phyloP scores from a whole-genome alignment of 805 yeast species.

The Starmerella lactis-condensi region DNA sequence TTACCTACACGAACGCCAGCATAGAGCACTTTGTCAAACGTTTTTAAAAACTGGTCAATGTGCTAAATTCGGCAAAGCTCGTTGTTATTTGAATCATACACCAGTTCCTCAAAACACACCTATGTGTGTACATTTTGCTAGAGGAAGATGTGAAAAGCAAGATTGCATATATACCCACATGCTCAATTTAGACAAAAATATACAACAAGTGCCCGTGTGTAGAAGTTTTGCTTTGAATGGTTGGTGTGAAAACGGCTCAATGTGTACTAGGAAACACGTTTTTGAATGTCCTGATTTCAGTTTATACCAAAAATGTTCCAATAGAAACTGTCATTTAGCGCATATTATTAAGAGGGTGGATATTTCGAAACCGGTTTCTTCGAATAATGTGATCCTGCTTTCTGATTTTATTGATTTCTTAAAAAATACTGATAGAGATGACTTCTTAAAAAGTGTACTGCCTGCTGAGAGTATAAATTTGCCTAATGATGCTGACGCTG shows the following conservation, averaged over 20 bases:
- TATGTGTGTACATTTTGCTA: constrained; percentile 35
- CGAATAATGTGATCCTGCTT: not conserved
- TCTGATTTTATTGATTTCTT: constrained; percentile 1
- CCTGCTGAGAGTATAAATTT: constrained; percentile 8
- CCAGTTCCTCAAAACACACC: constrained; percentile 44
- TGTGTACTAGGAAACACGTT: constrained; percentile 39
- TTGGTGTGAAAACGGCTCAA: constrained; percentile 43
- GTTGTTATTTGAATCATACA: constrained; percentile 39
- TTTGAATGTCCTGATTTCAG: constrained; percentile 56
- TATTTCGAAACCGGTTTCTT: not conserved
- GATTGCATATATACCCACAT: constrained; percentile 37
- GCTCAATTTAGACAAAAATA: constrained; percentile 23
- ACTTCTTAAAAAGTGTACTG: constrained; percentile 5
- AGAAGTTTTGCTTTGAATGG: constrained; percentile 52
- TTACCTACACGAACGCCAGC: constrained; percentile 34
- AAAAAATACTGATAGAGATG: constrained; percentile 1
- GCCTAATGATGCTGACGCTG: constrained; percentile 11
- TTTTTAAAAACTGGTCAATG: constrained; percentile 32
- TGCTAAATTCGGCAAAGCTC: constrained; percentile 19
- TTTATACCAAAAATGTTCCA: constrained; percentile 39
- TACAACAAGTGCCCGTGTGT: constrained; percentile 30
- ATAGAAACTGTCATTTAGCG: constrained; percentile 33
- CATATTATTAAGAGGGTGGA: constrained; percentile 23
- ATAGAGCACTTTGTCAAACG: constrained; percentile 37
- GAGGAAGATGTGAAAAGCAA: constrained; percentile 30